Percentiles rank a stretch among this genome's conserved stretches.
Evolutionary conservation across 805 yeast species (phyloP).

Genomic region (Candida verbasci): DNA sequence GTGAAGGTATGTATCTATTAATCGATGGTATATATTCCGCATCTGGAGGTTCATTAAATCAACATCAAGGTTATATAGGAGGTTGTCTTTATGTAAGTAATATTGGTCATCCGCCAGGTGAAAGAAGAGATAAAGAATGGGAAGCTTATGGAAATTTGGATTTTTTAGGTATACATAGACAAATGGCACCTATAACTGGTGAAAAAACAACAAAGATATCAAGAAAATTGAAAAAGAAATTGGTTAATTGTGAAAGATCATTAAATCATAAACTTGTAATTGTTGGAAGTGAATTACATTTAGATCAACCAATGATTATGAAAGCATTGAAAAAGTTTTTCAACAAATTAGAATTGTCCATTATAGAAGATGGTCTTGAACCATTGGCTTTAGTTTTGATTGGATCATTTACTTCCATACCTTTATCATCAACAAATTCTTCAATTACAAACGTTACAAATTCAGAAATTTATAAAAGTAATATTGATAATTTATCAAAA

Average conservation of each 20-base stretch:
- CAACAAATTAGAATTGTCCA: constrained; percentile 36
- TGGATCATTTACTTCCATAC: constrained; percentile 74
- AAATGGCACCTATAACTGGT: constrained; percentile 24
- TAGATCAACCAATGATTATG: constrained; percentile 56
- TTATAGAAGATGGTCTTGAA: constrained; percentile 38
- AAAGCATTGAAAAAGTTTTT: constrained; percentile 68
- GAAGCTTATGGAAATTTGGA: constrained; percentile 80
- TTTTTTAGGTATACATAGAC: constrained; percentile 45
- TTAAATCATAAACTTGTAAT: constrained; percentile 60
- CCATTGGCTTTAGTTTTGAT: constrained; percentile 72
- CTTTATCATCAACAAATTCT: constrained; percentile 57
- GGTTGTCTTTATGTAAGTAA: constrained; percentile 66
- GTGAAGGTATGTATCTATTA: constrained; percentile 71
- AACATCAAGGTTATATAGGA: constrained; percentile 26
- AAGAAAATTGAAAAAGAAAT: constrained; percentile 48
- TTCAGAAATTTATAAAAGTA: constrained; percentile 54
- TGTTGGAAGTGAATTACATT: constrained; percentile 68
- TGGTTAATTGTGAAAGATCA: constrained; percentile 54
- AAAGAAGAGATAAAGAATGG: constrained; percentile 58
- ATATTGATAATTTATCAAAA: constrained; percentile 71
- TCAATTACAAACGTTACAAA: constrained; percentile 45
- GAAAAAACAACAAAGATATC: constrained; percentile 51
- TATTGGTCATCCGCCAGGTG: constrained; percentile 86
- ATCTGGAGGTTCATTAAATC: constrained; percentile 42
- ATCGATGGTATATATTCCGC: constrained; percentile 83